Conservation (phyloP, 371 early-diverging fungal species). For the Circinella umbellata region DNA sequence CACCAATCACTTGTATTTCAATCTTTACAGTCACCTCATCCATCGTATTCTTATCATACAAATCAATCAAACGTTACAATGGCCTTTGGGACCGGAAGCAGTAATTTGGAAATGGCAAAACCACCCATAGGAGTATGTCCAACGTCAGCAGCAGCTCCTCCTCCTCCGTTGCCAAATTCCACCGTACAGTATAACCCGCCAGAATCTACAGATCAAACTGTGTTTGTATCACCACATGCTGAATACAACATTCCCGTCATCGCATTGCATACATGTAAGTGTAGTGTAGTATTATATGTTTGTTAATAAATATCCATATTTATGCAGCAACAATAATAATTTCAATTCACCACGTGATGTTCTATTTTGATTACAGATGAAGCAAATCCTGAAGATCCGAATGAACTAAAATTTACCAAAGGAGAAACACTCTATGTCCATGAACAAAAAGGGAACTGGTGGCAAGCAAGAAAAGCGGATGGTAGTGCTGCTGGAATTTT, state of each 20-base stretch:
- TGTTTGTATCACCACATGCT: constrained; percentile 37
- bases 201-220: constrained; percentile 25
- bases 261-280: constrained; percentile 49
- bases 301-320: neutral
- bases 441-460: constrained; percentile 93
- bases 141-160: neutral
- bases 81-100: neutral
- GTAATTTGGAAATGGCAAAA: neutral
- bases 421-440: constrained; percentile 84
- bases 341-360: too few species aligned
- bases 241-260: constrained; percentile 43
- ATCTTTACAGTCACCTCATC: constrained; percentile 2
- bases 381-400: constrained; percentile 87
- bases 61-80: constrained; percentile 10
- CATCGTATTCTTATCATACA: constrained; percentile 8
- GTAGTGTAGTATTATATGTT: neutral
- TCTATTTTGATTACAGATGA: constrained; percentile 41
- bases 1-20: constrained; percentile 20
- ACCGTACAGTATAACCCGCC: constrained; percentile 6
- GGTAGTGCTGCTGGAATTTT: constrained; percentile 82
- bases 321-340: neutral
- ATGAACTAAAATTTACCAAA: constrained; percentile 87
- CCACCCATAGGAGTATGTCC: neutral
- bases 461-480: constrained; percentile 87
- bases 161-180: neutral